A percentile compares a stretch with the other conserved stretches of the same genome.
phyloP scores from a whole-genome alignment of 495 filamentous ascomycete species.

The Podospora fimiseda region DNA sequence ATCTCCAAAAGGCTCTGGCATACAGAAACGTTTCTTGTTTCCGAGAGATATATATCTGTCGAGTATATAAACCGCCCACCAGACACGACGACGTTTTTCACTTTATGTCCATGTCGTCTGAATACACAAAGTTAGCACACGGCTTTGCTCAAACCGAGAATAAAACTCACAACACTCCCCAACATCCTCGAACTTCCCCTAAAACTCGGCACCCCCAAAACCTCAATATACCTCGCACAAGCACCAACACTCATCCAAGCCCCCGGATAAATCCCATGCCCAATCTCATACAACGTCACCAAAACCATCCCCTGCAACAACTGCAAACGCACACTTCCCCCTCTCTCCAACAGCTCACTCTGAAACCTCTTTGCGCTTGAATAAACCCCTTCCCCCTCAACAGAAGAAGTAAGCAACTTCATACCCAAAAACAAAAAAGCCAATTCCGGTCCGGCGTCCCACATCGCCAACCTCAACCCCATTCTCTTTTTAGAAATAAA shows the following conservation, averaged over 20 bases:
- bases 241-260: conserved; percentile 41
- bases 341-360: conserved; percentile 29
- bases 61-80: conserved; percentile 48
- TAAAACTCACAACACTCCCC: conserved; percentile 23
- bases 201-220: conserved; percentile 40
- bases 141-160: neutral
- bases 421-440: conserved; percentile 45
- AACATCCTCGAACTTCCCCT: conserved; percentile 28
- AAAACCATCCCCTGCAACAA: conserved; percentile 40
- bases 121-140: neutral
- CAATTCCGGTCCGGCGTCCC: conserved; percentile 41
- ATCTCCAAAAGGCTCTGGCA: conserved; percentile 35
- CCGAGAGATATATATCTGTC: conserved; percentile 44
- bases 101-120: conserved; percentile 42
- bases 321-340: conserved; percentile 35
- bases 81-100: conserved; percentile 43
- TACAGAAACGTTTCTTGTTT: conserved; percentile 34
- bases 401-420: conserved; percentile 36
- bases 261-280: conserved; percentile 44
- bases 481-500: conserved; percentile 46
- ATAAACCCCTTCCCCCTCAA: conserved; percentile 34
- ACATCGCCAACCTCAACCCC: conserved; percentile 30
- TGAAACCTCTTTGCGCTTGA: conserved; percentile 36
- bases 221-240: conserved; percentile 38
- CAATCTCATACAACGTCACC: conserved; percentile 41